Evolutionary conservation across 2,329 filamentous ascomycete genomes (phyloP).

Genomic region (Hypoxylon sp.): DNA sequence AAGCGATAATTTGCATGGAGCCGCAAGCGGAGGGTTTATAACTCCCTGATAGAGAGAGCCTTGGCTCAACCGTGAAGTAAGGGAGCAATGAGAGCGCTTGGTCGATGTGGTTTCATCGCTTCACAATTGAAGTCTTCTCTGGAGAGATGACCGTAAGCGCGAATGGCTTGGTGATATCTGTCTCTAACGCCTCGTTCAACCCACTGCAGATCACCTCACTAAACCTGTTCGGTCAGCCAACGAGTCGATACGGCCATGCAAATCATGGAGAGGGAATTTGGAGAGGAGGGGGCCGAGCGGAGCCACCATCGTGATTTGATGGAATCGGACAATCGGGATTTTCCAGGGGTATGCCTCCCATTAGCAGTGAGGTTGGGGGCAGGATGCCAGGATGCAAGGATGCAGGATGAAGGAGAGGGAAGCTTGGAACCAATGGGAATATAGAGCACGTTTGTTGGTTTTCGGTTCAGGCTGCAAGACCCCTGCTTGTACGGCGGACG

Average conservation of each 20-base stretch:
- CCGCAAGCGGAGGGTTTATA: slow-evolving; percentile 35
- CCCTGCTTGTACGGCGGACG: too few species aligned
- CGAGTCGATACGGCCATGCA: slow-evolving; percentile 27
- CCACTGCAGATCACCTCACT: slow-evolving; percentile 39
- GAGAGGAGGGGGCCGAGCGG: slow-evolving; percentile 18
- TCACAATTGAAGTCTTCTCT: slow-evolving; percentile 19
- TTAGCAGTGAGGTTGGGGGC: slow-evolving; percentile 9
- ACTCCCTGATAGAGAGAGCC: slow-evolving; percentile 5
- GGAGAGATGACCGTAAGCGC: slow-evolving; percentile 38
- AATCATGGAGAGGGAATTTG: slow-evolving; percentile 29
- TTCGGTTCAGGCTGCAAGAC: slow-evolving; percentile 38
- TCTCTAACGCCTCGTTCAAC: slow-evolving; percentile 32
- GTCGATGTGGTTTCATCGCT: slow-evolving; percentile 25
- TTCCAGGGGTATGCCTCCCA: slow-evolving; percentile 16
- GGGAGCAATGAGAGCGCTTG: slow-evolving; percentile 39
- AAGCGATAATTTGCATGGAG: slow-evolving; percentile 22
- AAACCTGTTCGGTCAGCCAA: slow-evolving; percentile 34
- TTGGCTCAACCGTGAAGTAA: slow-evolving; percentile 34
- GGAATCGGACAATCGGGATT: slow-evolving; percentile 36
- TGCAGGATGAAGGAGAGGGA: slow-evolving; percentile 32
- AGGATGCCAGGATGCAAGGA: slow-evolving; percentile 39
- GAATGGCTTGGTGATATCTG: slow-evolving; percentile 38
- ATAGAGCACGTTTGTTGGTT: slow-evolving; percentile 40
- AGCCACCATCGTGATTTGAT: slow-evolving; percentile 38
- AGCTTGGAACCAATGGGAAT: slow-evolving; percentile 39